Conservation (phyloP, 139 green algal genomes). For the Desmodesmus armatus region DNA sequence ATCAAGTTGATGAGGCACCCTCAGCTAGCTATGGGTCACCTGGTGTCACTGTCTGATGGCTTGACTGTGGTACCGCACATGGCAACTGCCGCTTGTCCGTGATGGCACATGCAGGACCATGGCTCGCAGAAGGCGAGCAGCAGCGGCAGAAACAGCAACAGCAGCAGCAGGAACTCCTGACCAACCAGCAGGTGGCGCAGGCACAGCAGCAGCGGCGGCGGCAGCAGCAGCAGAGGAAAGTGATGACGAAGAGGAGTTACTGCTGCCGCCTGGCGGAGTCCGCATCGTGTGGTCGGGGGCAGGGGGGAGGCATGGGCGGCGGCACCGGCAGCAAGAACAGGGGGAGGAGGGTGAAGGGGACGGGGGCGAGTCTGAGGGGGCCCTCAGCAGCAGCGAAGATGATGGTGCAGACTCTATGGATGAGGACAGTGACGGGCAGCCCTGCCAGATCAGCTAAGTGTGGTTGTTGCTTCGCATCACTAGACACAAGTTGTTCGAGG, state of each 20-base stretch:
- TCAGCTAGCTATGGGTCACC: neutral
- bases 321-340: neutral
- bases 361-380: neutral
- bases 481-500: too few relatives aligned
- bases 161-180: neutral
- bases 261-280: neutral
- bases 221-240: neutral
- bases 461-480: too few relatives aligned
- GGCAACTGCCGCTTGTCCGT: neutral
- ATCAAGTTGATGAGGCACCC: neutral
- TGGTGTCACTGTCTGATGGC: neutral
- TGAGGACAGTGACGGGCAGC: neutral
- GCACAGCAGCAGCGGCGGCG: conserved; percentile 11
- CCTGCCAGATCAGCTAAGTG: conserved; percentile 19
- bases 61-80: too few relatives aligned
- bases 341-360: neutral
- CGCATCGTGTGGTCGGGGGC: neutral
- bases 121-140: neutral
- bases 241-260: neutral
- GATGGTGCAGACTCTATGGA: neutral
- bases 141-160: neutral
- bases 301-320: neutral
- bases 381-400: neutral
- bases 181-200: neutral
- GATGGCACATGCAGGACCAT: neutral